Evolutionary conservation across 805 yeast genomes (phyloP).

Genomic region (Pichia eremophila): DNA sequence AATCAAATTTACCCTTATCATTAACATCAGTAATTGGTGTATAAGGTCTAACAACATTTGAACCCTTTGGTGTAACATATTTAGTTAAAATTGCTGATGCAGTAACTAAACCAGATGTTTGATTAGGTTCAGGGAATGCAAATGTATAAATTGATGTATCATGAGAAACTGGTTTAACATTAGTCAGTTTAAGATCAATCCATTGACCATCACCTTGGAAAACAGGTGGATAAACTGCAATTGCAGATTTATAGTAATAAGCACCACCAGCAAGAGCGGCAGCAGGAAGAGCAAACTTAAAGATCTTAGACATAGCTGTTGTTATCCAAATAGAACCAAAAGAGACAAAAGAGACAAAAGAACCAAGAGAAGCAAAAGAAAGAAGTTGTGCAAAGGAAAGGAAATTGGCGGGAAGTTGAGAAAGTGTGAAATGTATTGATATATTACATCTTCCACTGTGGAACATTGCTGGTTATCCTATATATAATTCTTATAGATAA

Average conservation of each 20-base stretch:
- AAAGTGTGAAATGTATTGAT: too few species aligned
- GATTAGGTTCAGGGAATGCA: constrained; percentile 56
- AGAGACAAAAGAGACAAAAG: not conserved
- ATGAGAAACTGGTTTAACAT: constrained; percentile 39
- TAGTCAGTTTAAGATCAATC: constrained; percentile 55
- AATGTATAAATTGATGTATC: constrained; percentile 66
- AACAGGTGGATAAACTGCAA: constrained; percentile 30
- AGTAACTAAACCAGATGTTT: constrained; percentile 63
- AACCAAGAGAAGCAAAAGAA: not conserved
- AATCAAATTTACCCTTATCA: constrained; percentile 63
- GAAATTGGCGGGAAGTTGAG: too few species aligned
- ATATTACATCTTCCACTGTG: too few species aligned
- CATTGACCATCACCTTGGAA: constrained; percentile 60
- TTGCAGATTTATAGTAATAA: constrained; percentile 23
- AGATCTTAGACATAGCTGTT: constrained; percentile 4
- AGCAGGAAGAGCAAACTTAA: constrained; percentile 16
- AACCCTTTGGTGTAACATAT: constrained; percentile 75
- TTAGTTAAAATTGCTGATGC: constrained; percentile 80
- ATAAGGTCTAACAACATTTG: constrained; percentile 76
- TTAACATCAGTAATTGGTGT: constrained; percentile 76
- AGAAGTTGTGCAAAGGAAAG: too few species aligned
- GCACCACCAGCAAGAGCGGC: constrained; percentile 37
- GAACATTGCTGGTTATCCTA: too few species aligned
- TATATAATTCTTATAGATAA: not conserved
- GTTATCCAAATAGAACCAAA: not conserved